Evolutionary conservation across 805 yeast species (phyloP), one percentile per base, ranked within the genome.

Genomic region (Pichia kluyveri): DNA sequence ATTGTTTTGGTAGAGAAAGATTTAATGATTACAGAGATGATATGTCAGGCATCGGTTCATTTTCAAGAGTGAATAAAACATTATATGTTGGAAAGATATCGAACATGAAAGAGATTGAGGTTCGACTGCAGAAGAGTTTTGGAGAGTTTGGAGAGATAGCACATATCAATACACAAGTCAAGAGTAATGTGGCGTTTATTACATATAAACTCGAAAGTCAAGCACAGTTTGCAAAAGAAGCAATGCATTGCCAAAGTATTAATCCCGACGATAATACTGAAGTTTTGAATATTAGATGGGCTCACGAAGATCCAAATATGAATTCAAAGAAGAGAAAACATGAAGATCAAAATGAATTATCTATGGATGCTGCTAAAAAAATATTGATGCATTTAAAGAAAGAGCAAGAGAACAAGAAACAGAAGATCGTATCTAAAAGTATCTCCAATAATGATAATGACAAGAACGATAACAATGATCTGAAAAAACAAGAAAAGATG

Each of bases 151-250:
- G 99, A 0, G 75, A 76, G 9, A 71, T 91, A 14, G 89, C 78
- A 41, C 73, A 80, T 48, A 72, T 86, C 28, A 71, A 83, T 52
- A 81, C 82, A 15, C 65, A 86, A 14, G 72, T 75, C 46, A 67
- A 68, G 27, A 81, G 82, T 57, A 77, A 79, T 38, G 79, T 90
- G 58, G 96, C 90, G 0, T 90, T 91, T 67, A 77, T 93, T 8
- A 82, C 85, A 0, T 91, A 69, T 59, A 71, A 71, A 48, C 62
- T 72, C 36, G 96, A 87, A 56, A 62, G 74, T 19, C 82, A 76
- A 59, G 97, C 97, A 0, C 97, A 91, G 62, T 93, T 91, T 70
- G 96, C 96, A 0, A 86, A 87, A 58, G 98, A 91, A 63, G 96
- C 96, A 1, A 87, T 91, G 96, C 77, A 83, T 38, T 82, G 82